Conservation (phyloP, 352 stramenopile species). For the Globisporangium abappressorium region DNA sequence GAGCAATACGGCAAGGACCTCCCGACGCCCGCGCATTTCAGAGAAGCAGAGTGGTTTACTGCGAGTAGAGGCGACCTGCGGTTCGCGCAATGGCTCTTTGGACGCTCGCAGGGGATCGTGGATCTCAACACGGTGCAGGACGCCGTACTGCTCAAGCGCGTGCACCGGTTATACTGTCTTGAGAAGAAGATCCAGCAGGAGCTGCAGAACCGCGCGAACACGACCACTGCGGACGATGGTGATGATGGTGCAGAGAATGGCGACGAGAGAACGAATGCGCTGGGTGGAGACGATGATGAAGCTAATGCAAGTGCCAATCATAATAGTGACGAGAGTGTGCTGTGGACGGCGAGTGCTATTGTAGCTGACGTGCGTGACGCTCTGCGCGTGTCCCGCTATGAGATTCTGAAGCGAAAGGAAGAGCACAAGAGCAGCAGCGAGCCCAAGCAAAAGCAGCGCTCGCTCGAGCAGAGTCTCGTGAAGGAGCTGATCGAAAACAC, state of each 20-base stretch:
- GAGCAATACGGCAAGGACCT: background rate
- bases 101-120: conserved; percentile 40
- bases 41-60: conserved; percentile 43
- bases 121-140: conserved; percentile 34
- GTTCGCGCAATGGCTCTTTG: conserved; percentile 60
- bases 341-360: conserved; percentile 23
- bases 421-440: conserved; percentile 5
- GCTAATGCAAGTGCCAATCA: conserved; percentile 10
- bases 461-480: conserved; percentile 39
- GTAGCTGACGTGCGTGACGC: conserved; percentile 33
- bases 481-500: conserved; percentile 60
- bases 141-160: conserved; percentile 23
- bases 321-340: background rate
- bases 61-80: conserved; percentile 37
- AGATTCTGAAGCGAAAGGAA: conserved; percentile 23
- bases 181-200: conserved; percentile 48
- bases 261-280: background rate
- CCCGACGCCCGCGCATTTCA: conserved; percentile 24
- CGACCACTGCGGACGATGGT: background rate
- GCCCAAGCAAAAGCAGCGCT: conserved; percentile 22
- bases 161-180: conserved; percentile 39
- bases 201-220: conserved; percentile 23
- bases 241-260: conserved; percentile 17
- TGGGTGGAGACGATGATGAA: conserved; percentile 14
- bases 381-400: conserved; percentile 28